Conservation (phyloP, 129 eudicot species). For the Tagetes patula region DNA sequence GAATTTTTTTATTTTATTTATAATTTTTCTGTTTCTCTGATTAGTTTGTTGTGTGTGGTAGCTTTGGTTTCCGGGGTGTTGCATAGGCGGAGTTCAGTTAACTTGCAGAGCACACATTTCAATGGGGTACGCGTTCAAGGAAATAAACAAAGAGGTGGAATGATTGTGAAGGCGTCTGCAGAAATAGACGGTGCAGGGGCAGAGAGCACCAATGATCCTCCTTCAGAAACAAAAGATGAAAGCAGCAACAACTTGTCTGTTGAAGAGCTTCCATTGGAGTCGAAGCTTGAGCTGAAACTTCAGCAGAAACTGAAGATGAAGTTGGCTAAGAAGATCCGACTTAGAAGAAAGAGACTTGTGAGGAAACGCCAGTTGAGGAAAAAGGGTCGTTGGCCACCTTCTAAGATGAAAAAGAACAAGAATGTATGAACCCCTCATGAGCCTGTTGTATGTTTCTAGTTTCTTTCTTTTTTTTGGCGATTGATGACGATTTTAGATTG, state of each 20-base stretch:
- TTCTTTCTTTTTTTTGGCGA: neutral
- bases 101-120: conserved; percentile 29
- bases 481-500: neutral
- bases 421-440: conserved; percentile 46
- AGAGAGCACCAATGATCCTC: conserved; percentile 34
- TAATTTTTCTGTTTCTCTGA: conserved; percentile 11
- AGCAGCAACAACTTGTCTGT: conserved; percentile 33
- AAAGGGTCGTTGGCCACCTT: conserved; percentile 99
- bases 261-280: conserved; percentile 75
- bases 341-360: conserved; percentile 82
- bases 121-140: conserved; percentile 30
- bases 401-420: conserved; percentile 95
- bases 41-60: conserved; percentile 22
- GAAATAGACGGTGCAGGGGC: conserved; percentile 50
- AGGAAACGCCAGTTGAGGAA: conserved; percentile 88
- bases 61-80: conserved; percentile 52
- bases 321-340: conserved; percentile 80
- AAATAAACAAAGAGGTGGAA: conserved; percentile 39
- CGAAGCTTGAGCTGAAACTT: conserved; percentile 59
- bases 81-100: conserved; percentile 30
- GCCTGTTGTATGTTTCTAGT: conserved; percentile 23
- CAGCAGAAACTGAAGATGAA: conserved; percentile 77
- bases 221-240: conserved; percentile 48
- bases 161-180: conserved; percentile 52
- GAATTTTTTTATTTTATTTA: neutral